phyloP scores from a whole-genome alignment of 371 early-diverging fungal genomes.

The Lichtheimia hyalospora region DNA sequence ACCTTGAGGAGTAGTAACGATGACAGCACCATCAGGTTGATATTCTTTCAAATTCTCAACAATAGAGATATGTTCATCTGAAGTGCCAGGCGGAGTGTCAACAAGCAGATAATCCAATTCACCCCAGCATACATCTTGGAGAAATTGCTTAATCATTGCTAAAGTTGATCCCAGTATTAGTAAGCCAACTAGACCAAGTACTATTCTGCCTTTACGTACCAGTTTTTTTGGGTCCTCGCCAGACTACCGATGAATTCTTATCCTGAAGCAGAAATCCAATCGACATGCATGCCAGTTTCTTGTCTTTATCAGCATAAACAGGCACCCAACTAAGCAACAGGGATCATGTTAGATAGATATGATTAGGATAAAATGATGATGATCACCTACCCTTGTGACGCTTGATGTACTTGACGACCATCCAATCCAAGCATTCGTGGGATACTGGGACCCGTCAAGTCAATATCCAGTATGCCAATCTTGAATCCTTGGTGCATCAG shows the following conservation, averaged over 20 bases:
- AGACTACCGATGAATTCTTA: conserved; percentile 88
- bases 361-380: not conserved
- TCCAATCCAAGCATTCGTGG: conserved; percentile 82
- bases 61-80: conserved; percentile 91
- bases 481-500: conserved; percentile 54
- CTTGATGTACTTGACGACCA: conserved; percentile 76
- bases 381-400: conserved; percentile 57
- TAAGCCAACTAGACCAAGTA: conserved; percentile 1
- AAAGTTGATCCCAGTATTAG: not conserved
- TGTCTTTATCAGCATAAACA: conserved; percentile 80
- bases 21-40: conserved; percentile 79
- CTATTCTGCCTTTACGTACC: conserved; percentile 31
- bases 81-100: conserved; percentile 97
- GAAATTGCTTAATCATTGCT: conserved; percentile 90
- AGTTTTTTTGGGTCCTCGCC: conserved; percentile 95
- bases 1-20: conserved; percentile 92
- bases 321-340: conserved; percentile 82
- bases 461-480: conserved; percentile 91
- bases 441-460: conserved; percentile 94
- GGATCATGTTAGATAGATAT: not conserved
- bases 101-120: conserved; percentile 86
- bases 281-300: conserved; percentile 73
- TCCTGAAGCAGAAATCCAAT: conserved; percentile 85
- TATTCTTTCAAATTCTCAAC: conserved; percentile 75
- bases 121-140: conserved; percentile 88